Evolutionary conservation across 2,329 filamentous ascomycete genomes (phyloP).

Genomic region (Ophiostoma australiae): DNA sequence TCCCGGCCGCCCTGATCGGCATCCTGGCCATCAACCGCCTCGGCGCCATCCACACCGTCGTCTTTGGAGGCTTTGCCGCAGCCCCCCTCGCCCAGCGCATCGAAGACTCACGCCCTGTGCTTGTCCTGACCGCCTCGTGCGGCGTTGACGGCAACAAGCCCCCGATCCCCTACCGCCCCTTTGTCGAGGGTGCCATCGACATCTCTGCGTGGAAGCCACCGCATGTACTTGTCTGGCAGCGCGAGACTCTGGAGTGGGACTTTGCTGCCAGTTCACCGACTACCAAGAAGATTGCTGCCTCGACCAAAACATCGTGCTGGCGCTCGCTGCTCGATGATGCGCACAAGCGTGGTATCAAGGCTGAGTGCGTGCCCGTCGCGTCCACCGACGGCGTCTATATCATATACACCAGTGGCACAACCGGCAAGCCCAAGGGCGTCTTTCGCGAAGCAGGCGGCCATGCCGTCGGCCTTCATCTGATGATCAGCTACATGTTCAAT

Average conservation of each 20-base stretch:
- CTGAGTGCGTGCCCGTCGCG: slow-evolving; percentile 65
- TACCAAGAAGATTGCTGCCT: slow-evolving; percentile 8
- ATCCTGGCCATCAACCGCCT: slow-evolving; percentile 76
- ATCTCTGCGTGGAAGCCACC: slow-evolving; percentile 65
- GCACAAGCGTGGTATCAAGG: slow-evolving; percentile 30
- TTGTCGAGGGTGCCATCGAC: slow-evolving; percentile 68
- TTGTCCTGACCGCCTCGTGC: slow-evolving; percentile 82
- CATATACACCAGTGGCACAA: slow-evolving; percentile 83
- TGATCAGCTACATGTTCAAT: slow-evolving; percentile 76
- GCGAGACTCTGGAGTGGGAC: slow-evolving; percentile 70
- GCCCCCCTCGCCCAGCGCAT: slow-evolving; percentile 81
- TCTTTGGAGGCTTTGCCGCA: slow-evolving; percentile 88
- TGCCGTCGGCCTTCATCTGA: slow-evolving; percentile 76
- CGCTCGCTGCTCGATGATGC: slow-evolving; percentile 69
- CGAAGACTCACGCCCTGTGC: slow-evolving; percentile 69
- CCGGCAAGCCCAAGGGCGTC: slow-evolving; percentile 77
- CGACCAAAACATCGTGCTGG: slow-evolving; percentile 48
- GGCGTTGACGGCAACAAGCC: slow-evolving; percentile 84
- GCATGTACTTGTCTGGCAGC: slow-evolving; percentile 77
- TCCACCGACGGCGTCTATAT: slow-evolving; percentile 81
- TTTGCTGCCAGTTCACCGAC: slow-evolving; percentile 50
- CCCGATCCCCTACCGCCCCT: slow-evolving; percentile 68
- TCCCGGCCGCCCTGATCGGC: slow-evolving; percentile 79
- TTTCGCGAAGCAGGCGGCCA: slow-evolving; percentile 79
- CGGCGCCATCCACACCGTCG: slow-evolving; percentile 83